A percentile compares a stretch with the other conserved stretches of the same genome.
phyloP scores from a whole-genome alignment of 2,329 filamentous ascomycete genomes.

The Calonectria pseudoreteaudii region DNA sequence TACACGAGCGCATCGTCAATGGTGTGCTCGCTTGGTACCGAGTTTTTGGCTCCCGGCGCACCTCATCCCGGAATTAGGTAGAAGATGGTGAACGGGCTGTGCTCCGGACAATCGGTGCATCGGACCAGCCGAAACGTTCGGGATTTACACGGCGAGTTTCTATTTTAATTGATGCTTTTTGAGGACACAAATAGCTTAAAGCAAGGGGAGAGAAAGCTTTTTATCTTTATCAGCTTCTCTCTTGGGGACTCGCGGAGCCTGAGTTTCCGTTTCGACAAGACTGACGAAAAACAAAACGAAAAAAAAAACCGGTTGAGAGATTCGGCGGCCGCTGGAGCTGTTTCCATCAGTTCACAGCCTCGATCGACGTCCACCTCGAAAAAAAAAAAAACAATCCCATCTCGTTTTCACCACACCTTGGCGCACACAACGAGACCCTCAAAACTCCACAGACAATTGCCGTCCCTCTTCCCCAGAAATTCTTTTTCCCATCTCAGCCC shows the following conservation, averaged over 20 bases:
- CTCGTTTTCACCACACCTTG: background rate
- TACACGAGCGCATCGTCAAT: background rate
- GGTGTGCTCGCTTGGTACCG: background rate
- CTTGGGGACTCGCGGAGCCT: background rate
- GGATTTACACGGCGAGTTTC: background rate
- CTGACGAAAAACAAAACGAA: background rate
- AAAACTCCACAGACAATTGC: background rate
- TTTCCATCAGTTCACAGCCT: background rate
- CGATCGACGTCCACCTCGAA: background rate
- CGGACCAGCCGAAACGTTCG: background rate
- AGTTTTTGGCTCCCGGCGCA: background rate
- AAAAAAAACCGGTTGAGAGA: background rate
- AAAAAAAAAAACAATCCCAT: background rate
- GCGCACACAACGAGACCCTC: background rate
- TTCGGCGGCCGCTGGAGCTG: background rate
- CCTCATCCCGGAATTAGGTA: background rate
- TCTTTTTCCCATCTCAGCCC: constrained; percentile 25
- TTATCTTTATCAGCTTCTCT: background rate
- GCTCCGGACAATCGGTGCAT: background rate
- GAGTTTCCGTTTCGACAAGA: background rate
- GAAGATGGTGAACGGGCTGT: background rate
- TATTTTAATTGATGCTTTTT: background rate
- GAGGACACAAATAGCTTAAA: background rate
- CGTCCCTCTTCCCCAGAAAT: background rate
- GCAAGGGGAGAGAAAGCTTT: background rate